These are phyloP conservation scores for Backusella circina DNA, from an alignment of 192 early-diverging fungal species.

Conservation along the genomic window DNA sequence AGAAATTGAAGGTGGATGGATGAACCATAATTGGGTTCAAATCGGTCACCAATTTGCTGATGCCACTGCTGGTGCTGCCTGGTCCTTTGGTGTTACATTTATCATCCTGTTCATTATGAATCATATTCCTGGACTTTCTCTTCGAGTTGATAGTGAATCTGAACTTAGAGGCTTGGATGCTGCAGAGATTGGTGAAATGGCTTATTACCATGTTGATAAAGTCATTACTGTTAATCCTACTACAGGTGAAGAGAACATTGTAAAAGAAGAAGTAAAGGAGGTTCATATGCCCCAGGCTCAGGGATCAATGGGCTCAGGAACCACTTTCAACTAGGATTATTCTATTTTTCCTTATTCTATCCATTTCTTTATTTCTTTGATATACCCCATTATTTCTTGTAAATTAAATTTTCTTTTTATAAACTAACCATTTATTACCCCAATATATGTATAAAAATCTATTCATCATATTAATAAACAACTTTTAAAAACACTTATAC, in stretches of 20 bases:
- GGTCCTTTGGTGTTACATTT: slow-evolving; percentile 74
- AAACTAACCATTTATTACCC: not conserved
- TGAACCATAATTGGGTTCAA: slow-evolving; percentile 79
- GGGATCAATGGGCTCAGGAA: slow-evolving; percentile 15
- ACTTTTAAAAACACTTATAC: not conserved
- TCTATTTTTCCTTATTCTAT: not conserved
- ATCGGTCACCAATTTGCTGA: slow-evolving; percentile 79
- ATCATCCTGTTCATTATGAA: slow-evolving; percentile 74
- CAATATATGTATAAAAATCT: not conserved
- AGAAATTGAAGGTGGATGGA: slow-evolving; percentile 66
- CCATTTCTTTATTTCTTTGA: not conserved
- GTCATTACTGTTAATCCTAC: slow-evolving; percentile 34
- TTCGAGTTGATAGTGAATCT: slow-evolving; percentile 71
- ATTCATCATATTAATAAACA: not conserved
- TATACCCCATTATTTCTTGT: not conserved
- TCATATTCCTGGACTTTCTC: slow-evolving; percentile 69
- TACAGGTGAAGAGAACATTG: slow-evolving; percentile 26
- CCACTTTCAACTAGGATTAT: not conserved
- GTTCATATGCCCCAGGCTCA: slow-evolving; percentile 4
- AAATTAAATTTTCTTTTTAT: not conserved
- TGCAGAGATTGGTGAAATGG: slow-evolving; percentile 78
- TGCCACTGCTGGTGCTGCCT: slow-evolving; percentile 62
- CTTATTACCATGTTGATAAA: slow-evolving; percentile 48
- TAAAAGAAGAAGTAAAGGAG: slow-evolving; percentile 16
- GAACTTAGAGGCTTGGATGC: slow-evolving; percentile 72